A percentile compares a stretch with the other conserved stretches of the same genome.
These are phyloP conservation scores for Diutina rugosa DNA, from an alignment of 1,139 yeast genomes.

Conservation along the genomic window DNA sequence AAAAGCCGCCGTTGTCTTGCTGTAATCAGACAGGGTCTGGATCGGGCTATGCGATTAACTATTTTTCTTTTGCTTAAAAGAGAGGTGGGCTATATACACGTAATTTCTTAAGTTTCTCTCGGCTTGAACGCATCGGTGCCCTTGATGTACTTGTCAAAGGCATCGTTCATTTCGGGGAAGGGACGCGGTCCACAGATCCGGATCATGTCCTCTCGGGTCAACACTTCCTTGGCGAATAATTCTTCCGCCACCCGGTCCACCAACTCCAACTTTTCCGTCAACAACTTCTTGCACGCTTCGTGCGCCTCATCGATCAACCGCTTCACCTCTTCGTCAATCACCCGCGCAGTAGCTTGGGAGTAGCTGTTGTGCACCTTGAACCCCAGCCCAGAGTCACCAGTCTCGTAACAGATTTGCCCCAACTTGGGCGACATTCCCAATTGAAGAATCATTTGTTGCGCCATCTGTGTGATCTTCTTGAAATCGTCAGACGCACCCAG, in stretches of 20 bases:
- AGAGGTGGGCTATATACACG: background rate
- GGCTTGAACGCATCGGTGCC: conserved; percentile 21
- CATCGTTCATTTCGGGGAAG: conserved; percentile 66
- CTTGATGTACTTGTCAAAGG: conserved; percentile 63
- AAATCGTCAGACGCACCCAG: conserved; percentile 78
- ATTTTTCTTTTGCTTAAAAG: no score
- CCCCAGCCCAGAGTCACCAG: conserved; percentile 31
- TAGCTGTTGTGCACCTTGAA: conserved; percentile 54
- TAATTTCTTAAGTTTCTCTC: conserved; percentile 3
- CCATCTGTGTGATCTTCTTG: conserved; percentile 67
- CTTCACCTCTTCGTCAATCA: conserved; percentile 56
- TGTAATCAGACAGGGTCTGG: background rate
- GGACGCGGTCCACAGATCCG: conserved; percentile 63
- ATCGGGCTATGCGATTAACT: background rate
- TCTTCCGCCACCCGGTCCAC: conserved; percentile 63
- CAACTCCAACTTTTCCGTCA: conserved; percentile 45
- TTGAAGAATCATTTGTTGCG: conserved; percentile 63
- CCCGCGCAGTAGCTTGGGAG: conserved; percentile 54
- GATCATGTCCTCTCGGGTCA: conserved; percentile 76
- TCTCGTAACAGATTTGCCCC: conserved; percentile 45
- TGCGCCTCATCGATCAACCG: conserved; percentile 43
- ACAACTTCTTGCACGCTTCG: conserved; percentile 37
- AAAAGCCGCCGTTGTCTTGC: background rate
- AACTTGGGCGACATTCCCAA: conserved; percentile 65
- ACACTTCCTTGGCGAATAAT: conserved; percentile 52